Conservation (phyloP, 352 stramenopile genomes). For the Phytophthora melonis region DNA sequence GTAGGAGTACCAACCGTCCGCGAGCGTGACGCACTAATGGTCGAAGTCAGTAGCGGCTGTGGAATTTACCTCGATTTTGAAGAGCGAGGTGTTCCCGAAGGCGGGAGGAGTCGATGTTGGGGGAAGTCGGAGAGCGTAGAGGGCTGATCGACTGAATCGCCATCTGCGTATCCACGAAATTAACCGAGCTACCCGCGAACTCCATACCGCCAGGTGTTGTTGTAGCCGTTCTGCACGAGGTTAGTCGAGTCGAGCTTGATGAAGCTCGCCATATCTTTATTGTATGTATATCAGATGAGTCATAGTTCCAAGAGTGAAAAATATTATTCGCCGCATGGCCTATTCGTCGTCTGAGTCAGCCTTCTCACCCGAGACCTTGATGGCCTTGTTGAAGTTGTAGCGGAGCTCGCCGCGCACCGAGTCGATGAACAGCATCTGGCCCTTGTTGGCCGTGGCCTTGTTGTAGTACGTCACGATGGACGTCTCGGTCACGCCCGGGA, state of each 20-base stretch:
- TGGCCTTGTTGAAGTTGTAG: slow-evolving; percentile 16
- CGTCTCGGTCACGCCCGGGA: slow-evolving; percentile 2
- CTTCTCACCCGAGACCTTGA: not conserved
- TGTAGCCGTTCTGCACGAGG: slow-evolving; percentile 17
- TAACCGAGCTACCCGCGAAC: slow-evolving; percentile 1
- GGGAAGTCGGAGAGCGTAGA: not conserved
- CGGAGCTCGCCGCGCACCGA: slow-evolving; percentile 15
- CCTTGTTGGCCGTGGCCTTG: not conserved
- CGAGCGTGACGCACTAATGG: not conserved
- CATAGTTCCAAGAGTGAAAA: slow-evolving; percentile 7
- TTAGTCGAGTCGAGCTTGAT: slow-evolving; percentile 23
- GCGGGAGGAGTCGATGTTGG: not conserved
- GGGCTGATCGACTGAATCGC: not conserved
- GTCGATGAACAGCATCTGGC: slow-evolving; percentile 18
- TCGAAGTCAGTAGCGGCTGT: not conserved
- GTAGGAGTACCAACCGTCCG: slow-evolving; percentile 18
- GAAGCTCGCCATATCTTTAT: slow-evolving; percentile 18
- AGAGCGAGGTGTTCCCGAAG: not conserved
- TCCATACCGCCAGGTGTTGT: slow-evolving; percentile 15
- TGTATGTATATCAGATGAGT: slow-evolving; percentile 17
- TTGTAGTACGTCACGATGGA: slow-evolving; percentile 8
- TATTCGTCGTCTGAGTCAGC: not conserved
- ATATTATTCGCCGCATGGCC: not conserved
- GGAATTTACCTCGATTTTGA: not conserved
- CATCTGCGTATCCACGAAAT: slow-evolving; percentile 11